Conservation (phyloP, 1,284 basidiomycete genomes). For the Cryptococcus sp. region DNA sequence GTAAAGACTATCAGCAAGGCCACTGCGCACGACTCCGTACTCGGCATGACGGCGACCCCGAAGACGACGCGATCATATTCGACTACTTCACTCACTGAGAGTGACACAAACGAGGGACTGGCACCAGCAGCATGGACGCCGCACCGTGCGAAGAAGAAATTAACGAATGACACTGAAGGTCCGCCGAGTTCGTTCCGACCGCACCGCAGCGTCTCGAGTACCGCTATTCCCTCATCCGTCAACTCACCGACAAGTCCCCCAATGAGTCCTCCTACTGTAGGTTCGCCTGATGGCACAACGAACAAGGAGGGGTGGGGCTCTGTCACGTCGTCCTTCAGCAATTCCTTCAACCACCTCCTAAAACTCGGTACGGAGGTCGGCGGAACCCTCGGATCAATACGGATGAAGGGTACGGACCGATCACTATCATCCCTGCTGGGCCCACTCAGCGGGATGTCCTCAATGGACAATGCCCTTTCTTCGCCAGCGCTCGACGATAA, state of each 20-base stretch:
- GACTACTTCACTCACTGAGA: background rate
- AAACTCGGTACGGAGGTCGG: conserved; percentile 31
- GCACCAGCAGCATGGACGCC: background rate
- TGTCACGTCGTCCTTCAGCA: conserved; percentile 38
- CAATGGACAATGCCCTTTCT: conserved; percentile 30
- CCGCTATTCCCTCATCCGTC: background rate
- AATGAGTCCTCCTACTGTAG: background rate
- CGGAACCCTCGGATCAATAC: conserved; percentile 30
- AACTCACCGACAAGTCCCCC: conserved; percentile 1
- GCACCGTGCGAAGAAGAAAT: background rate
- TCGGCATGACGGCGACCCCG: background rate
- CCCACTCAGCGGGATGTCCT: conserved; percentile 22
- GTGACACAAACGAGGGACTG: background rate
- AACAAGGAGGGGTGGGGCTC: conserved; percentile 39
- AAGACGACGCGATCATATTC: background rate
- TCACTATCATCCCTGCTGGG: conserved; percentile 35
- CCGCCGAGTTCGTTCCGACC: conserved; percentile 21
- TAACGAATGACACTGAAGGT: conserved; percentile 11
- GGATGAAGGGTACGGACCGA: conserved; percentile 25
- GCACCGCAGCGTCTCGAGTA: conserved; percentile 11
- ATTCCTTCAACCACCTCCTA: conserved; percentile 38
- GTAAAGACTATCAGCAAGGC: conserved; percentile 35
- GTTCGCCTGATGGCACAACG: background rate
- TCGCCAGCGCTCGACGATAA: conserved; percentile 57
- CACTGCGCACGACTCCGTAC: conserved; percentile 13